Evolutionary conservation across 2,329 filamentous ascomycete genomes (phyloP), one percentile per base, ranked within the genome.

Genomic region (Rhytidhysteron rufulum): DNA sequence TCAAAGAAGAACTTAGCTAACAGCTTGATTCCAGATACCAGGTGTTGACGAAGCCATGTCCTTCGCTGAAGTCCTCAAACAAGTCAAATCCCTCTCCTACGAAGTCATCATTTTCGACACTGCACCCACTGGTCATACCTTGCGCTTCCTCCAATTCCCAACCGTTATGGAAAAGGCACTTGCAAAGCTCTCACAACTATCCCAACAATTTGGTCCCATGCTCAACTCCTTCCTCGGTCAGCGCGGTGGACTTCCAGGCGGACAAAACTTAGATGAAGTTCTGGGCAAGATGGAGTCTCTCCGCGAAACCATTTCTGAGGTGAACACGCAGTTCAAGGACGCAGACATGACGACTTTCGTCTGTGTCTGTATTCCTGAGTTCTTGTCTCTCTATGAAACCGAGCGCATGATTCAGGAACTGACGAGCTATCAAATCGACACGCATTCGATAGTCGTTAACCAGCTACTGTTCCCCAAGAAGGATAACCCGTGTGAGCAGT

Each of bases 41-140:
- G 93, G 93, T 70, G 95, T 98, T 48, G 93, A 98, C 65, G 93
- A 98, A 70, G 93, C 93, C 67, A 98, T 98, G 93, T 96, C 90
- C 42, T 98, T 98, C 63, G 93, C 93, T 65, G 93, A 98, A 73
- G 93, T 98, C 50, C 79, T 98, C 60, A 98, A 98, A 71, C 93
- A 98, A 71, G 93, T 98, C 73, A 97, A 97, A 73, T 95, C 88
- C 30, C 86, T 97, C 63, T 95, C 89, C 36, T 98, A 98, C 79
- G 93, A 97, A 68, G 88, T 91, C 60, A 97, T 98, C 72, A 88
- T 98, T 68, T 98, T 98, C 79, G 93, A 98, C 69, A 98, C 93
- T 24, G 93, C 93, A 3, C 93, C 93, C 13, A 98, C 93, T 13
- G 93, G 93, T 54, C 93, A 98, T 77, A 98, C 93, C 2, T 83